Evolutionary conservation across 495 filamentous ascomycete genomes (phyloP).

Genomic region (Chaetomium cochliodes): DNA sequence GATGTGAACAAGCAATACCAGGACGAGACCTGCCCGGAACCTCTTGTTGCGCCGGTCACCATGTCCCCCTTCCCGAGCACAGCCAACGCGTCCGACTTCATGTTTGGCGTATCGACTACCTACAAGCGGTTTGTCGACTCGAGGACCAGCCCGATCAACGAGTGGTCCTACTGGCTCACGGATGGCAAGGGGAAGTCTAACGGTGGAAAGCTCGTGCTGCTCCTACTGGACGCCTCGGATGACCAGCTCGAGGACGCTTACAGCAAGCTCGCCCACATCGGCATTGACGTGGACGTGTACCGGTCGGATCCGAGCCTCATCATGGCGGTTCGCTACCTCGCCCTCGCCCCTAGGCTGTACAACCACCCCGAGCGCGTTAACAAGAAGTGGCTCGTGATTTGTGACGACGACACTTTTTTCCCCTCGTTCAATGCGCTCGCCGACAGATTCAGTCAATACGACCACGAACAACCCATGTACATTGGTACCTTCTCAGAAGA

Average conservation of each 20-base stretch:
- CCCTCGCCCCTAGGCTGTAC: constrained; percentile 55
- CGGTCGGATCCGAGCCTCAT: constrained; percentile 58
- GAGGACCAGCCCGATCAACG: constrained; percentile 45
- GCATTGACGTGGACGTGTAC: constrained; percentile 64
- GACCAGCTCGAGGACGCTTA: constrained; percentile 44
- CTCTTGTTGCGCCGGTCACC: constrained; percentile 48
- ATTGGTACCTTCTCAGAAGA: constrained; percentile 70
- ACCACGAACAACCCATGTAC: constrained; percentile 58
- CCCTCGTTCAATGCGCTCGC: constrained; percentile 62
- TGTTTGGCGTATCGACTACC: constrained; percentile 51
- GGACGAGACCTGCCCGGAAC: constrained; percentile 44
- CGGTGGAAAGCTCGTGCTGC: constrained; percentile 48
- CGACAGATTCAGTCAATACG: constrained; percentile 50
- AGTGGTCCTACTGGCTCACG: constrained; percentile 52
- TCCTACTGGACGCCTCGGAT: constrained; percentile 45
- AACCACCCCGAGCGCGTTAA: constrained; percentile 49
- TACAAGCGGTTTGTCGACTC: constrained; percentile 46
- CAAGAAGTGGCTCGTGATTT: constrained; percentile 65
- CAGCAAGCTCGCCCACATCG: constrained; percentile 45
- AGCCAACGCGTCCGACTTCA: constrained; percentile 52
- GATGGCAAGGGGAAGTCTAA: constrained; percentile 51
- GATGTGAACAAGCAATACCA: constrained; percentile 46
- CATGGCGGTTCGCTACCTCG: constrained; percentile 57
- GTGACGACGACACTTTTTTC: constrained; percentile 76
- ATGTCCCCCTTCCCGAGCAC: constrained; percentile 47